A percentile compares a stretch with the other conserved stretches of the same genome.
phyloP scores from a whole-genome alignment of 2,329 filamentous ascomycete genomes.

The Leptoxyphium fumago region DNA sequence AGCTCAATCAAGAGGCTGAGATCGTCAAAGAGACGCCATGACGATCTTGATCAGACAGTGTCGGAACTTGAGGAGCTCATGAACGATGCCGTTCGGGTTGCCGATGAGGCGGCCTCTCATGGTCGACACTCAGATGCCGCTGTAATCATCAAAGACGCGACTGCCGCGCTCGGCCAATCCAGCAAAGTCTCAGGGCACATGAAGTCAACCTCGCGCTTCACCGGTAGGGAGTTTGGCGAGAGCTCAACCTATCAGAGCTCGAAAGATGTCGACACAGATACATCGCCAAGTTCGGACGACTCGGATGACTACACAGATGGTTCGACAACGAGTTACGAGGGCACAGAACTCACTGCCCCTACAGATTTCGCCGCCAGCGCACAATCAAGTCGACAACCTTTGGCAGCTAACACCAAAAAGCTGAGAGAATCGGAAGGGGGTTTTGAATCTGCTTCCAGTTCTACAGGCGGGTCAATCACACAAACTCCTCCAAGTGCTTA shows the following conservation, averaged over 20 bases:
- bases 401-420: slow-evolving; percentile 2
- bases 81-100: slow-evolving; percentile 25
- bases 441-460: not conserved
- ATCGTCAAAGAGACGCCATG: not conserved
- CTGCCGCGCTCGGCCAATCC: slow-evolving; percentile 20
- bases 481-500: slow-evolving; percentile 16
- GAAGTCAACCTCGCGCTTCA: slow-evolving; percentile 1
- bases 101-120: slow-evolving; percentile 19
- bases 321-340: not conserved
- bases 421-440: not conserved
- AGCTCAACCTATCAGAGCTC: not conserved
- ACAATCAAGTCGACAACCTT: slow-evolving; percentile 6
- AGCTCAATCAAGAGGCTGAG: not conserved
- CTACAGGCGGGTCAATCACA: slow-evolving; percentile 9
- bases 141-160: slow-evolving; percentile 25
- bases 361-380: slow-evolving; percentile 7
- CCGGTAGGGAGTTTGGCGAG: not conserved
- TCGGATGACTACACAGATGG: not conserved
- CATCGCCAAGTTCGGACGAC: too few relatives aligned
- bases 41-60: slow-evolving; percentile 17
- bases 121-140: slow-evolving; percentile 24
- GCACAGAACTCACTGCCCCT: slow-evolving; percentile 6
- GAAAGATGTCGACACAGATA: not conserved
- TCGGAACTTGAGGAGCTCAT: slow-evolving; percentile 28
- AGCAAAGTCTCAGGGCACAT: slow-evolving; percentile 7